Conservation (phyloP, 116 monocot genomes). For the Iris pallida region DNA sequence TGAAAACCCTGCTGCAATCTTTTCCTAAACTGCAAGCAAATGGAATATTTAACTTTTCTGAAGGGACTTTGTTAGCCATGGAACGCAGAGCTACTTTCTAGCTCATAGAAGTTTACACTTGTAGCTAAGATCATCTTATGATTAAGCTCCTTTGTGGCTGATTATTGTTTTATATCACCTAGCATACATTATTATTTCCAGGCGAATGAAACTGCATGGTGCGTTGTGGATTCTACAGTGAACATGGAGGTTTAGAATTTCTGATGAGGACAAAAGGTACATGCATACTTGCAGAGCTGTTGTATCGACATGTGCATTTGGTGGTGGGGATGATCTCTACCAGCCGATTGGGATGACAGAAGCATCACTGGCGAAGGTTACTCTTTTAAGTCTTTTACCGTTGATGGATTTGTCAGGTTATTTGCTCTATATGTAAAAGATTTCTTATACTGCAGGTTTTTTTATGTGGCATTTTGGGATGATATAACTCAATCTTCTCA, state of each 20-base stretch:
- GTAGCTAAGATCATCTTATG: background rate
- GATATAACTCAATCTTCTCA: slow-evolving; percentile 78
- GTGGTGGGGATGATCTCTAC: slow-evolving; percentile 97
- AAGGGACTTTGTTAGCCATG: background rate
- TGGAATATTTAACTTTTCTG: no score
- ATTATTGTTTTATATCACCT: background rate
- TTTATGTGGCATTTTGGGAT: slow-evolving; percentile 99
- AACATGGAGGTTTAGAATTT: slow-evolving; percentile 77
- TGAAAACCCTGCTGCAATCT: no score
- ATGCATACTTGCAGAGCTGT: slow-evolving; percentile 81
- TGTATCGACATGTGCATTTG: slow-evolving; percentile 98
- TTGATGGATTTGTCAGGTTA: background rate
- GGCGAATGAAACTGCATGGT: slow-evolving; percentile 63
- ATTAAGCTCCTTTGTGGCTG: background rate
- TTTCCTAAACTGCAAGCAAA: no score
- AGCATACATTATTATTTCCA: slow-evolving; percentile 25
- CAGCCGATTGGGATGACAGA: slow-evolving; percentile 97
- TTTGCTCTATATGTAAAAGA: slow-evolving; percentile 8
- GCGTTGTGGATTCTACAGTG: slow-evolving; percentile 95
- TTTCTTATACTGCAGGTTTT: slow-evolving; percentile 50
- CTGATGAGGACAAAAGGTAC: slow-evolving; percentile 71
- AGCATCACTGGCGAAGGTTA: slow-evolving; percentile 66
- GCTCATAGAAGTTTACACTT: background rate
- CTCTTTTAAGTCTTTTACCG: background rate
- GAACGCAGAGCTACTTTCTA: no score